Base-by-base conservation (phyloP, 495 filamentous ascomycete genomes). In the Chaetomidium leptoderma region DNA sequence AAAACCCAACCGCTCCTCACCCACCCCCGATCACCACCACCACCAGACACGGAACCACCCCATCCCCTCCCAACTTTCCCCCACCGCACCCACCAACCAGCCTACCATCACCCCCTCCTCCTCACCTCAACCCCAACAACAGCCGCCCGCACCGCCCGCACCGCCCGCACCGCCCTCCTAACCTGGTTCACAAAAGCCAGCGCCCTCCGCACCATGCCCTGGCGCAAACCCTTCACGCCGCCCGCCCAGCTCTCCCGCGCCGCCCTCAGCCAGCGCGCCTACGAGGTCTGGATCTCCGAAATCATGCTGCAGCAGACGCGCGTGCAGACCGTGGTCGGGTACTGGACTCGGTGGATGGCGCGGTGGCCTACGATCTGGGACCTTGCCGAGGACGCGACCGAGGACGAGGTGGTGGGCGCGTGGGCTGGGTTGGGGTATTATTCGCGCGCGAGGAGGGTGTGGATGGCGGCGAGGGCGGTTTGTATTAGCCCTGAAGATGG, bases 241-340 rank as follows among this genome's bases (percentile, higher is more conserved):
- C 60, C 57, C 40, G 59, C 69, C 36, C 14, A 17, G 46, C 55
- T 54, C 32, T 44, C 37, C 13, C 63, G 14, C n/a, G 17, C 37
- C 43, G 42, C 33, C 37, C 69, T 76, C 39, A 63, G 69, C 45
- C 67, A 59, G 5, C 72, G 76, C 57, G 76, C 76, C 27, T 79
- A 79, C 61, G 70, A 79, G 54, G 76, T 79, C 53, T 77, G 74
- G 69, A 76, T 79, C 60, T 77, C 74, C 63, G 76, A 79, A 53
- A 67, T 74, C 52, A 79, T 79, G 76, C 64, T 79, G 23, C 76
- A 79, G 65, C 76, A 79, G 63, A 79, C 76, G 6, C 76, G 76
- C 52, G 76, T 77, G n/a, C 65, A 70, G 7, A 60, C 62, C 13
- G 76, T 76, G 7, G 65, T 76, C 4, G 65, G 67, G 26, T 78